Evolutionary conservation across 2,329 filamentous ascomycete genomes (phyloP), one percentile per base, ranked within the genome.

Genomic region (Botrytis sinoallii): DNA sequence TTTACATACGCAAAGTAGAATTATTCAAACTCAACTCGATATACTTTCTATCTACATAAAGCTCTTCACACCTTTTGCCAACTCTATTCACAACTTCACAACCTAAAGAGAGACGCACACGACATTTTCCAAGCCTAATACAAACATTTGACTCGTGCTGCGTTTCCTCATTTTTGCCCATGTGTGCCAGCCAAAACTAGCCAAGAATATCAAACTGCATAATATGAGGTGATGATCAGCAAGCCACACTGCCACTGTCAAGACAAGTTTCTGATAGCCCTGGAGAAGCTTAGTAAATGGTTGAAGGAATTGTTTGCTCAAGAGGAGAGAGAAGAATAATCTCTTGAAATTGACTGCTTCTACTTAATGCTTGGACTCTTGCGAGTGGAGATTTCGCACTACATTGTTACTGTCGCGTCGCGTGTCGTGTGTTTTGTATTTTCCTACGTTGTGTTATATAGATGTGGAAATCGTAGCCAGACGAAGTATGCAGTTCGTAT

Each of bases 181-280:
- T 42, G n/a, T 57, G 35, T 32, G 6, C 44, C 66, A 44, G 46
- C 48, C 48, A 42, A 57, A 40, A 40, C 29, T 20, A 55, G 48
- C 46, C 66, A 42, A 57, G 65, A 29, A 68, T 1, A 20, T 40
- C 25, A 38, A 55, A 5, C 52, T 40, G 65, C 25, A 38, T 63
- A 42, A 9, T 22, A 46, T 65, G n/a, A 55, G 65, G 46, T 40
- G 46, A 57, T 69, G 66, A 57, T 69, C 66, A 32, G 48, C 66
- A 42, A 68, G 35, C 32, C 63, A 29, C 42, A 48, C 29, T 46
- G 46, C 25, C 25, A 42, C 46, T 68, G 66, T 35, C 46, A 68
- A 68, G 66, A 7, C 55, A 55, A 32, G 4, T 38, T 25, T 57
- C 18, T 35, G 57, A 35, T 40, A 40, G n/a, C n/a, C n/a, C n/a